Conservation (phyloP, 192 early-diverging fungal species). For the Linnemannia elongata region DNA sequence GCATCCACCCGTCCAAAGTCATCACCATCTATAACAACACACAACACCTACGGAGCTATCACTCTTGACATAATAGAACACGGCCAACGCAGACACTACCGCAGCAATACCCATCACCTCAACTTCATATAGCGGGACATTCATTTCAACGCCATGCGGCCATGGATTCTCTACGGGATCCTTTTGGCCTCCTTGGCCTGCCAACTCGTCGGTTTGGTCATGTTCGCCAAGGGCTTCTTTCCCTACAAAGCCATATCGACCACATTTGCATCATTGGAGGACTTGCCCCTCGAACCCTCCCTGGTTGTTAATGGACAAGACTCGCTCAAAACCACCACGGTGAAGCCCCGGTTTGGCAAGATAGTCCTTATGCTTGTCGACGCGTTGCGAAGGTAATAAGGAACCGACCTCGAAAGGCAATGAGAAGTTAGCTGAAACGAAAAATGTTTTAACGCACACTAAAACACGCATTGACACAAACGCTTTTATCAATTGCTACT, state of each 20-base stretch:
- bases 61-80: not conserved
- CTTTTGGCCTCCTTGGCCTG: constrained; percentile 39
- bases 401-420: not conserved
- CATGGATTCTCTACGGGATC: constrained; percentile 27
- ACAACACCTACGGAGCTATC: not conserved
- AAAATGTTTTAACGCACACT: not conserved
- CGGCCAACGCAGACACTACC: not conserved
- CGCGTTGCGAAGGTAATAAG: constrained; percentile 72
- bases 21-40: not conserved
- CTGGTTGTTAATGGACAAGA: not conserved
- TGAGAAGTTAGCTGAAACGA: not conserved
- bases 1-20: not conserved
- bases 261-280: constrained; percentile 66
- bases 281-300: constrained; percentile 44
- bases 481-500: not conserved
- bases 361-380: constrained; percentile 81
- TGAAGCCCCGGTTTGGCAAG: constrained; percentile 63
- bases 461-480: not conserved
- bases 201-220: constrained; percentile 72
- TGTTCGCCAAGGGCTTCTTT: constrained; percentile 83
- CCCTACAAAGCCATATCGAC: constrained; percentile 81
- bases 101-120: not conserved
- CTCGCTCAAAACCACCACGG: not conserved
- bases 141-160: constrained; percentile 22
- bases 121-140: not conserved